Evolutionary conservation across 352 stramenopile species (phyloP).

Genomic region (Phytophthora constricta): DNA sequence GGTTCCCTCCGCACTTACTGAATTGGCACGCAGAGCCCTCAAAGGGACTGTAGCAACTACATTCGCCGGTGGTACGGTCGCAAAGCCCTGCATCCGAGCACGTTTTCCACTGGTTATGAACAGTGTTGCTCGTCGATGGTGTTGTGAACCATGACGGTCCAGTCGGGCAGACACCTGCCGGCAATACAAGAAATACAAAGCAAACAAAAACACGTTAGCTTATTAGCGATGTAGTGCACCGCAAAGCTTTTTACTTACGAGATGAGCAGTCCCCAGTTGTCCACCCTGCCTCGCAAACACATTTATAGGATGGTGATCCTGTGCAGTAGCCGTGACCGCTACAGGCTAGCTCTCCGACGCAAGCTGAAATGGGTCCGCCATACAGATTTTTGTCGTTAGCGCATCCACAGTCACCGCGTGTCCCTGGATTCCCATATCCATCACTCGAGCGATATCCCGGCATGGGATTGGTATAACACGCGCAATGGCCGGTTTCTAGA

Average conservation of each 20-base stretch:
- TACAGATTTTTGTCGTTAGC: slow-evolving; percentile 84
- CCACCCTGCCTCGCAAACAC: slow-evolving; percentile 71
- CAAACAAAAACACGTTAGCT: slow-evolving; percentile 6
- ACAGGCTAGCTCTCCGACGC: slow-evolving; percentile 71
- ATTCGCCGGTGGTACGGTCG: slow-evolving; percentile 60
- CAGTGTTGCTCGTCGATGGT: slow-evolving; percentile 47
- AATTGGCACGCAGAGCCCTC: slow-evolving; percentile 62
- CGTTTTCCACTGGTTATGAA: slow-evolving; percentile 56
- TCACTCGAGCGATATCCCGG: slow-evolving; percentile 83
- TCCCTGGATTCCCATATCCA: slow-evolving; percentile 86
- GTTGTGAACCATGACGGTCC: slow-evolving; percentile 70
- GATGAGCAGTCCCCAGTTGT: slow-evolving; percentile 65
- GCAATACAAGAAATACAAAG: not conserved
- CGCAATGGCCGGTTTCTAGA: slow-evolving; percentile 54
- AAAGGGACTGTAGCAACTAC: slow-evolving; percentile 67
- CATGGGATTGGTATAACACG: slow-evolving; percentile 72
- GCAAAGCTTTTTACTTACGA: slow-evolving; percentile 32
- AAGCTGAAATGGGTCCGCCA: slow-evolving; percentile 61
- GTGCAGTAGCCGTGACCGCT: slow-evolving; percentile 78
- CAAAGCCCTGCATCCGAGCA: slow-evolving; percentile 76
- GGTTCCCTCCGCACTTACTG: slow-evolving; percentile 33
- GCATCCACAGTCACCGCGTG: slow-evolving; percentile 92
- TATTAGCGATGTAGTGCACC: not conserved
- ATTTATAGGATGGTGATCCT: slow-evolving; percentile 59
- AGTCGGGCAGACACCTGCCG: slow-evolving; percentile 62